Conservation (phyloP, 306 rosid species). For the Cucumis hystrix region DNA sequence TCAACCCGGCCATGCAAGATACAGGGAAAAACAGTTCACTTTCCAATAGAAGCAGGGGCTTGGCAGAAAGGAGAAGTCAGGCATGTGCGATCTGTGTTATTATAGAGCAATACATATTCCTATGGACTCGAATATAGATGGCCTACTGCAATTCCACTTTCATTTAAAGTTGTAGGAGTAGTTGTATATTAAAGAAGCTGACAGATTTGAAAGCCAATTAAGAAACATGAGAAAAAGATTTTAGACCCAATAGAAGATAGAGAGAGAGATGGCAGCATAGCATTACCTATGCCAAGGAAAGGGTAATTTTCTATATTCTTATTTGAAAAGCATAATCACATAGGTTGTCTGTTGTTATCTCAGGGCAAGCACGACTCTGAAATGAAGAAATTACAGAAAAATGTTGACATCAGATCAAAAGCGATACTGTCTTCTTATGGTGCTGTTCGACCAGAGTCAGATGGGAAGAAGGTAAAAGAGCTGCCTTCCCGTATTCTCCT, state of each 20-base stretch:
- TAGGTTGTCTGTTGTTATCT: slow-evolving; percentile 1
- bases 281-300: not conserved
- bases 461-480: slow-evolving; percentile 38
- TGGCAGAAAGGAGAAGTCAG: slow-evolving; percentile 70
- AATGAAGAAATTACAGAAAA: slow-evolving; percentile 40
- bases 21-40: slow-evolving; percentile 22
- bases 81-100: slow-evolving; percentile 14
- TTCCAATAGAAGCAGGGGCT: slow-evolving; percentile 36
- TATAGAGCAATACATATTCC: not conserved
- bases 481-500: not conserved
- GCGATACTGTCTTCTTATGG: slow-evolving; percentile 62
- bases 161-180: slow-evolving; percentile 40
- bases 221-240: not conserved
- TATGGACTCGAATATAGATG: not conserved
- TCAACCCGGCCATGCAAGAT: slow-evolving; percentile 24
- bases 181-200: slow-evolving; percentile 44
- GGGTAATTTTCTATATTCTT: not conserved
- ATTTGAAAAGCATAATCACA: not conserved
- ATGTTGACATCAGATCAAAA: slow-evolving; percentile 60
- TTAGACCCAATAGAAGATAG: no score
- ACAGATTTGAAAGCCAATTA: slow-evolving; percentile 38
- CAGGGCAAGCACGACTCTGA: slow-evolving; percentile 61
- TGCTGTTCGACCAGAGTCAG: slow-evolving; percentile 17
- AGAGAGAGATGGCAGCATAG: not conserved
- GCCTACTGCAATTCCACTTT: slow-evolving; percentile 30